Conservation (phyloP, 352 stramenopile genomes). For the Globisporangium nagaii region DNA sequence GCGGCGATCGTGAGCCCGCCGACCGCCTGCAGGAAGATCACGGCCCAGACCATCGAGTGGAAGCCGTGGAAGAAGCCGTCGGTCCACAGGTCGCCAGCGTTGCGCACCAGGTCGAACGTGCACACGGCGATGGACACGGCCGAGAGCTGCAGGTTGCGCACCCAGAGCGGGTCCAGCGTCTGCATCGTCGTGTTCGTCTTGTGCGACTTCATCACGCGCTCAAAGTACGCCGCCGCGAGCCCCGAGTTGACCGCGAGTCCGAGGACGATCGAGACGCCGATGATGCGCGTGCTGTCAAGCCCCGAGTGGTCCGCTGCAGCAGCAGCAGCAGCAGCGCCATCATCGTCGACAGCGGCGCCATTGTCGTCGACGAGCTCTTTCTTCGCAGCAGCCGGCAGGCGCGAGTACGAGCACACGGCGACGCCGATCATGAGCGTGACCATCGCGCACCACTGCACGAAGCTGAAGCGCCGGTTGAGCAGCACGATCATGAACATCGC, state of each 20-base stretch:
- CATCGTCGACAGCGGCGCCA: conserved; percentile 5
- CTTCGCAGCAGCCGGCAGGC: conserved; percentile 28
- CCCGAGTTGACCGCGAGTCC: conserved; percentile 81
- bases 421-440: conserved; percentile 82
- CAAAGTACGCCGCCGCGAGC: conserved; percentile 83
- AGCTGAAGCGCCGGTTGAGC: conserved; percentile 77
- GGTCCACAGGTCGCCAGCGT: conserved; percentile 46
- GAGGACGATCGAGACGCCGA: conserved; percentile 75
- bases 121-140: conserved; percentile 77
- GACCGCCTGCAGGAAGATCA: conserved; percentile 80
- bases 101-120: conserved; percentile 63
- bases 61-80: conserved; percentile 82
- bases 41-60: conserved; percentile 60
- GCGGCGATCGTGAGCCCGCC: conserved; percentile 81
- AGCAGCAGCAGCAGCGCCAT: not conserved
- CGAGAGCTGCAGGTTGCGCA: conserved; percentile 81
- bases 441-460: conserved; percentile 83
- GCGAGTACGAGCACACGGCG: conserved; percentile 81
- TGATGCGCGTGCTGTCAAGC: conserved; percentile 51
- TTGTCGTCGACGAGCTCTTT: conserved; percentile 13
- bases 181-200: conserved; percentile 64
- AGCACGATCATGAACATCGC: conserved; percentile 88
- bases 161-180: conserved; percentile 82
- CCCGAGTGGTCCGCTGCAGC: conserved; percentile 1
- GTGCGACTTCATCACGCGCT: conserved; percentile 86